Base-by-base conservation (phyloP, 108 stramenopile species). In the Conticribra weissflogii region DNA sequence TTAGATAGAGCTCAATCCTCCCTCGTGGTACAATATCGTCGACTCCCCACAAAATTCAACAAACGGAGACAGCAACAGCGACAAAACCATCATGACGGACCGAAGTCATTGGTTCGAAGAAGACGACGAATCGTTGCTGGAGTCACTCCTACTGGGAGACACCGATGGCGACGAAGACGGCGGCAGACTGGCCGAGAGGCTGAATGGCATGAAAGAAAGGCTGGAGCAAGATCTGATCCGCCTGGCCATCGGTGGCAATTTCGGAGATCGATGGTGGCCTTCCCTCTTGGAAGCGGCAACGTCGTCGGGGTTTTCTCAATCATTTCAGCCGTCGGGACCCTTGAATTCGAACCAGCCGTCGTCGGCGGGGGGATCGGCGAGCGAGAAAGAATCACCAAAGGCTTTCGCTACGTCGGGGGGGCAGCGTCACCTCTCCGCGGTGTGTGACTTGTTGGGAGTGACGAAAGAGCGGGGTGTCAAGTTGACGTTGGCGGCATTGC, bases 401-500 rank as follows among this genome's bases (percentile, higher is more conserved):
- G 83, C 85, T 23, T 89, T 89, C 72, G 54, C 72, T 33, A 59
- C 85, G 2, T 48, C 71, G 1, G 67, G 55, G 16, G 88, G 88
- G 12, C 66, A 63, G 25, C 32, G n/a, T 14, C 85, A 89, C 51
- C 25, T 86, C 9, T 32, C 28, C 3, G 85, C 88, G 1, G 33
- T 77, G 1, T 34, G 63, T 23, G 75, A 84, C 5, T 52, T 83
- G 9, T 57, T 86, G 49, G 74, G 70, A 16, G 47, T 89, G 3
- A 52, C 72, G 1, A 12, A 55, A 25, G 67, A 67, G 29, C 14
- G 74, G 29, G 85, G 79, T 9, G 66, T 84, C 8, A 59, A 85
- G 52, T 61, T 85, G 44, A 88, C 87, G 7, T 60, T 85, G 71
- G 68, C 76, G 23, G 56, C 85, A 2, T 58, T 88, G 31, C 36